Evolutionary conservation across 345 rosid species (phyloP).

Genomic region (Ricinus communis): DNA sequence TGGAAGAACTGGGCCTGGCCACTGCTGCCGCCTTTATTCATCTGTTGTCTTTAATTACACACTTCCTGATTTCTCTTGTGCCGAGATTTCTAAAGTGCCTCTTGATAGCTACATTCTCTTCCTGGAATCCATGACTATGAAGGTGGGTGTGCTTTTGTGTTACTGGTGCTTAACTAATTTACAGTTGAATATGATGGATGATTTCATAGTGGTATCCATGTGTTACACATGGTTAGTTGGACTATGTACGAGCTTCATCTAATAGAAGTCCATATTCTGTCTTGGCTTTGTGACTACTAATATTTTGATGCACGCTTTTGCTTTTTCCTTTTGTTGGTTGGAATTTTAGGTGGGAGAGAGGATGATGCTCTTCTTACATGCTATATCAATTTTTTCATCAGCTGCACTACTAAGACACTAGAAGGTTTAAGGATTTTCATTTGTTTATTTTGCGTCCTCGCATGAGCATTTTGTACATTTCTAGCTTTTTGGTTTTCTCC

Average conservation of each 20-base stretch:
- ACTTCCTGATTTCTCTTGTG: conserved; percentile 65
- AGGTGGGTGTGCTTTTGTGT: conserved; percentile 43
- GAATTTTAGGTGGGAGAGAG: no score
- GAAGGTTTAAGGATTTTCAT: neutral
- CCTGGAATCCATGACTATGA: conserved; percentile 82
- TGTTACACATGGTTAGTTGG: no score
- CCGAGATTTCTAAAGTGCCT: conserved; percentile 83
- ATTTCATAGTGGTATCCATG: neutral
- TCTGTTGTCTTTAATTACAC: conserved; percentile 71
- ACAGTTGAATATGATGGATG: neutral
- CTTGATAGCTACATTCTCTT: conserved; percentile 81
- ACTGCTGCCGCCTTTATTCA: conserved; percentile 86
- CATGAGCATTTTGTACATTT: neutral
- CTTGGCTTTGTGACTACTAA: no score
- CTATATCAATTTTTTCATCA: no score
- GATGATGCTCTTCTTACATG: no score
- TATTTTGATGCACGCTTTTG: no score
- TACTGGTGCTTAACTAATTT: conserved; percentile 4
- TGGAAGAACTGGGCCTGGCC: conserved; percentile 96
- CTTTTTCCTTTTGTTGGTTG: no score
- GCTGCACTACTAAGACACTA: no score
- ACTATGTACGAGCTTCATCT: no score
- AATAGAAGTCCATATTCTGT: no score
- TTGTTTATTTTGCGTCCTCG: neutral
- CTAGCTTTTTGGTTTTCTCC: no score